phyloP scores from a whole-genome alignment of 495 filamentous ascomycete species.

The Neurospora sp. region DNA sequence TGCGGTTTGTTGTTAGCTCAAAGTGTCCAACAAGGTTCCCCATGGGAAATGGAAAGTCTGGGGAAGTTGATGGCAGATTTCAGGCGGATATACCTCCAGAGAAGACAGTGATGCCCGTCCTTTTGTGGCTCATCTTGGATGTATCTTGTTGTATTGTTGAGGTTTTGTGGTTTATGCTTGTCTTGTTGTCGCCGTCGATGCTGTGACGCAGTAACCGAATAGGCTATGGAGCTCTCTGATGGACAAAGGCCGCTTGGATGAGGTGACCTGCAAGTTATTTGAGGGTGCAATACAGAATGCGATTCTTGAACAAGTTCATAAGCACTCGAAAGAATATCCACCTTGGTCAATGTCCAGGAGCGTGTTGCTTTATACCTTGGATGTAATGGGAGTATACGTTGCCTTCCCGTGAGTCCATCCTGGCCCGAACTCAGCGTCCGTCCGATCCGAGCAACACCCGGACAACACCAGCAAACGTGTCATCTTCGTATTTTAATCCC shows the following conservation, averaged over 20 bases:
- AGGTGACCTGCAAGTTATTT: neutral
- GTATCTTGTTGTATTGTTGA: neutral
- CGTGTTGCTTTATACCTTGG: neutral
- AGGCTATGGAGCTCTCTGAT: neutral
- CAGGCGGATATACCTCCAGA: constrained; percentile 15
- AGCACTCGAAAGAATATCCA: neutral
- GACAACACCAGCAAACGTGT: constrained; percentile 3
- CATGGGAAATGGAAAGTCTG: neutral
- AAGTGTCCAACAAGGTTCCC: neutral
- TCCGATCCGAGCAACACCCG: neutral
- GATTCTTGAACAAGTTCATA: neutral
- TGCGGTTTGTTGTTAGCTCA: neutral
- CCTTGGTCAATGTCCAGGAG: neutral
- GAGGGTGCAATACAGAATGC: neutral
- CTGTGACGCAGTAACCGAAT: neutral
- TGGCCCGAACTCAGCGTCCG: neutral
- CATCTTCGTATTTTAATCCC: constrained; percentile 12
- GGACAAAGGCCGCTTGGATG: neutral
- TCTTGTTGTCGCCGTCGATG: constrained; percentile 4
- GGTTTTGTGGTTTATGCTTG: neutral
- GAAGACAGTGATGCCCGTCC: constrained; percentile 19
- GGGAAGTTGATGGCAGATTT: neutral
- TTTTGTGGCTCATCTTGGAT: neutral
- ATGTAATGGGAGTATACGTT: neutral
- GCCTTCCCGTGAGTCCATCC: neutral